Evolutionary conservation across 345 rosid genomes (phyloP), one percentile per base, ranked within the genome.

Genomic region (Populus simonii): DNA sequence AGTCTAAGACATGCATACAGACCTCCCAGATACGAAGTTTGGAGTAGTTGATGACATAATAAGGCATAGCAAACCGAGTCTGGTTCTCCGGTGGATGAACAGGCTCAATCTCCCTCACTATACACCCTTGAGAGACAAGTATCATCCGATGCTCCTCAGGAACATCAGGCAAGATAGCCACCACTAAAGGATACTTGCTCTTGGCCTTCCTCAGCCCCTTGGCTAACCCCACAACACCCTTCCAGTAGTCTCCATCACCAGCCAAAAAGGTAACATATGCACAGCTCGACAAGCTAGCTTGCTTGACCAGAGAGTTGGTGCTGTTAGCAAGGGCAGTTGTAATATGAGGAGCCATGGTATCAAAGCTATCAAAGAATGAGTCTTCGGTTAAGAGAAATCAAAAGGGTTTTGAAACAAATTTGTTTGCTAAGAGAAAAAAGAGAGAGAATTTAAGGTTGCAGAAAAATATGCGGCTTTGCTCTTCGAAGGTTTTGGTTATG

Each of bases 1-100:
- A 5, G 41, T 11, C 18, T 0, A 33, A 31, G 3, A 51, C 9
- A 1, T 5, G 25, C 1, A 53, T 4, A 76, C 89, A 81, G 86
- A 92, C 98, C 72, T 89, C 91, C 98, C 94, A 92, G 25, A 93
- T 92, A 61, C 94, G 94, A 22, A 93, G 92, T 79, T 93, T 92
- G 57, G 96, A 92, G 89, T 93, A 93, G 85, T 92, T 93, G 82
- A 93, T 89, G 47, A 90, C 94, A 59, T 86, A 93, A 75, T 93
- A 88, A 1, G 97, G 89, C 96, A 90, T 89, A 66, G 94, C 94
- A 17, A 89, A 93, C 79, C 86, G 86, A 78, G 89, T 78, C 70
- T 88, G 93, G 75, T 87, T 89, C 47, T 87, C 90, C 0, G 97
- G 93, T 31, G 98, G 98, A 74, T 90, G 71, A 70, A 90, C 79